Conservation (phyloP, 495 filamentous ascomycete genomes). For the Oidiodendron maius region DNA sequence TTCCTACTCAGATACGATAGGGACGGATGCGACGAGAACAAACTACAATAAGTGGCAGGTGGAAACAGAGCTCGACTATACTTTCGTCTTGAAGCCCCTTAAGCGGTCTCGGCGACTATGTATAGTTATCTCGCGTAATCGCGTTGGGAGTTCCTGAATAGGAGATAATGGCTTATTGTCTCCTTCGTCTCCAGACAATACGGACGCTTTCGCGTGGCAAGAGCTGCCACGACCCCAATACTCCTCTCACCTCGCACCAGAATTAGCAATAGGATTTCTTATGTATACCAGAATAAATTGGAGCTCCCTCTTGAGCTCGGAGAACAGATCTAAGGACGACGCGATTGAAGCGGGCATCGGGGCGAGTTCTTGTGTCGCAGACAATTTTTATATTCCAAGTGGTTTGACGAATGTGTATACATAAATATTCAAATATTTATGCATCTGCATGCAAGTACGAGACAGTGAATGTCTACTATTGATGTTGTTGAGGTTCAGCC, state of each 20-base stretch:
- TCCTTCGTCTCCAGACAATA: neutral
- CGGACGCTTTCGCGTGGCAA: neutral
- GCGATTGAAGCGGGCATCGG: constrained; percentile 12
- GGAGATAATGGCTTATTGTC: neutral
- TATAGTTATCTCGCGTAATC: neutral
- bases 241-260: constrained; percentile 5
- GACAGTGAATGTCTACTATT: neutral
- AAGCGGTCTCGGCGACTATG: too few relatives aligned
- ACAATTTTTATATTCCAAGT: neutral
- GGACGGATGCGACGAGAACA: too few relatives aligned
- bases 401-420: too few relatives aligned
- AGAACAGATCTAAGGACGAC: constrained; percentile 7
- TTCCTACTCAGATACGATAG: too few relatives aligned
- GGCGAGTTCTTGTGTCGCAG: neutral
- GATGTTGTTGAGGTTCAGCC: neutral
- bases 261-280: neutral
- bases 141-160: neutral
- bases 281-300: constrained; percentile 21
- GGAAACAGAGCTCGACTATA: too few relatives aligned
- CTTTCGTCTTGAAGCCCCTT: too few relatives aligned
- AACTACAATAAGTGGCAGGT: too few relatives aligned
- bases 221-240: neutral
- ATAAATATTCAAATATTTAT: neutral
- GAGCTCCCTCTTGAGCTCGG: constrained; percentile 18
- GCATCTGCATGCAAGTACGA: neutral